Base-by-base conservation (phyloP, 148 eudicot genomes). In the Silene latifolia region DNA sequence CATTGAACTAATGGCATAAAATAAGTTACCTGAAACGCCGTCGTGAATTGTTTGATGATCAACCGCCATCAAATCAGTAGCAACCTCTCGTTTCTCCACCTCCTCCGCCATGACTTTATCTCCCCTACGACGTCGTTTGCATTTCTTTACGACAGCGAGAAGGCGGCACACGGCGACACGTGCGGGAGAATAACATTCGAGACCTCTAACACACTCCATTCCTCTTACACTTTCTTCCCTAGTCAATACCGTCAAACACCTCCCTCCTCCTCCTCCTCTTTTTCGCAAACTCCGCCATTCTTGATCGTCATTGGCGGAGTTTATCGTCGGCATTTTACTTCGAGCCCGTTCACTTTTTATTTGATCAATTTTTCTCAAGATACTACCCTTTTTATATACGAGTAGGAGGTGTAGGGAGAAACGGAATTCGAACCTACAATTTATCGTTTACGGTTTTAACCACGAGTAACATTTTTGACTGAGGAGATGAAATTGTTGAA, bases 141-240 rank as follows among this genome's bases (percentile, higher is more conserved):
- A 75, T 63, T 72, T 72, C 48, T 27, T 75, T 27, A 59, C 74
- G 18, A 76, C 69, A 3, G 82, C 64, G 4, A 78, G 67, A 64
- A 83, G 62, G 1, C 86, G 77, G 7, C 56, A 76, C 25, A 85
- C 72, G 18, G 78, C 74, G 54, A 69, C 61, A 17, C 82, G 74
- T 29, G 83, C 83, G 0, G 88, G 88, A 39, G 86, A 78, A 25
- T 79, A 76, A 56, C 86, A 82, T 44, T 69, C 73, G 19, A 42
- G 57, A 5, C 63, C 70, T 51, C 32, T 69, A 19, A 29, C 23
- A 69, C 72, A 69, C 58, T 69, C 72, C 18, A 69, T 6, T 46
- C 54, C 71, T 44, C 56, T 19, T 0, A 21, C 71, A 19, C 71
- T 67, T 1, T 67, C 71, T 21, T 69, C 72, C 39, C 72, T 69